Conservation (phyloP, 176 grass and related monocot species). For the Calamus simplicifolius region DNA sequence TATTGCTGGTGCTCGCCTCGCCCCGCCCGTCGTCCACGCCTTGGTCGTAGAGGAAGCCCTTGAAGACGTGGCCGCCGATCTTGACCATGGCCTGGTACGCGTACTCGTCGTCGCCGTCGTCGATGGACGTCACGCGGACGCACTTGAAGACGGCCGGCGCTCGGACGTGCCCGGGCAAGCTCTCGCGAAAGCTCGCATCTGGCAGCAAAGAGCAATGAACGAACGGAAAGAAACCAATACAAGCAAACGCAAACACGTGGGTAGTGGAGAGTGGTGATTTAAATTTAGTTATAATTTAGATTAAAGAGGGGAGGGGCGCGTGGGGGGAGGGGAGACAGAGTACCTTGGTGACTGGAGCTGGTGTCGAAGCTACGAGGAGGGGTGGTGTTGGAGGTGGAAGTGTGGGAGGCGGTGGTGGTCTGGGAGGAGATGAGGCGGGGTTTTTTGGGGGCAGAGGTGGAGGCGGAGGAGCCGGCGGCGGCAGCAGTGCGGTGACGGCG, state of each 20-base stretch:
- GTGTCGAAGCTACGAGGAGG: conserved; percentile 92
- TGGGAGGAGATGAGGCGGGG: conserved; percentile 51
- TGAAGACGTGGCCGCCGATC: conserved; percentile 89
- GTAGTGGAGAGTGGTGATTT: too few relatives aligned
- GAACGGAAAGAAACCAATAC: conserved; percentile 1
- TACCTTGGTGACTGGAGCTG: conserved; percentile 88
- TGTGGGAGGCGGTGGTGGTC: conserved; percentile 47
- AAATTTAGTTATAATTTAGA: too few relatives aligned
- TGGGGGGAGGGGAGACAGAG: background rate
- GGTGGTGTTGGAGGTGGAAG: conserved; percentile 80
- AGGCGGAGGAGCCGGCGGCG: background rate
- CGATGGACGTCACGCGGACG: conserved; percentile 74
- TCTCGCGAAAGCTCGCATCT: conserved; percentile 55
- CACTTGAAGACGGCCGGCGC: conserved; percentile 90
- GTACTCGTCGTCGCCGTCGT: conserved; percentile 59
- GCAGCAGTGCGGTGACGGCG: background rate
- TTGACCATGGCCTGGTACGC: conserved; percentile 85
- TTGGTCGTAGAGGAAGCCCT: conserved; percentile 87
- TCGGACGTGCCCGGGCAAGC: conserved; percentile 69
- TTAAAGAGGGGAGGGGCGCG: too few relatives aligned
- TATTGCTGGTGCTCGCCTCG: too few relatives aligned
- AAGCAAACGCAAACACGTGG: too few relatives aligned
- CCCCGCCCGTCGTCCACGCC: conserved; percentile 34
- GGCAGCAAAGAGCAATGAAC: background rate
- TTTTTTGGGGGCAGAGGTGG: conserved; percentile 42